Evolutionary conservation across 768 basidiomycete species (phyloP).

Genomic region (Rhizopogon vulgaris): DNA sequence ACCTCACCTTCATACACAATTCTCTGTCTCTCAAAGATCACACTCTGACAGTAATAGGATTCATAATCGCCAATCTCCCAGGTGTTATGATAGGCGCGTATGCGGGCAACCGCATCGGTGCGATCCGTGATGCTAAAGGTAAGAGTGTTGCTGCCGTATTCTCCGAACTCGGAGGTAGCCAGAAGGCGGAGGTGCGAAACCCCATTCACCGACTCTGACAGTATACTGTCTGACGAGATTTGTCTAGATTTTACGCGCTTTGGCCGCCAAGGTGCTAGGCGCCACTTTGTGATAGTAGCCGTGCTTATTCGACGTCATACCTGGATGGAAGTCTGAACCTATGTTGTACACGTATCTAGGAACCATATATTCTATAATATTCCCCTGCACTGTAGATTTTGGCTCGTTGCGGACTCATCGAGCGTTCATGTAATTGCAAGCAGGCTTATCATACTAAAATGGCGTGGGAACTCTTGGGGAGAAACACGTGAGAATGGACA

Average conservation of each 20-base stretch:
- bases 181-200: slow-evolving; percentile 76
- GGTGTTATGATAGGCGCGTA: slow-evolving; percentile 82
- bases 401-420: too few relatives aligned
- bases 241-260: slow-evolving; percentile 65
- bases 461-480: neutral
- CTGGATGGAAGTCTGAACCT: too few relatives aligned
- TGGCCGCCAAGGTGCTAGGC: slow-evolving; percentile 81
- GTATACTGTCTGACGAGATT: neutral
- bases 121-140: slow-evolving; percentile 89
- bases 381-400: too few relatives aligned
- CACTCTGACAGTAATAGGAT: slow-evolving; percentile 31
- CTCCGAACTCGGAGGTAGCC: slow-evolving; percentile 59
- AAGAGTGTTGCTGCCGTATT: slow-evolving; percentile 92
- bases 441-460: too few relatives aligned
- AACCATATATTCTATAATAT: neutral
- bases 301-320: neutral
- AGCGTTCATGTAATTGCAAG: too few relatives aligned
- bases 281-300: slow-evolving; percentile 35
- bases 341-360: neutral
- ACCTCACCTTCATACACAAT: neutral
- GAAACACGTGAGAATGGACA: neutral
- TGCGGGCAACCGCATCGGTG: slow-evolving; percentile 87
- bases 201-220: neutral
- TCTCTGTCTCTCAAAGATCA: slow-evolving; percentile 25
- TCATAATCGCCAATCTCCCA: slow-evolving; percentile 70